These are phyloP conservation scores for Dicorynia guianensis DNA, from an alignment of 306 rosid genomes.

Conservation along the genomic window DNA sequence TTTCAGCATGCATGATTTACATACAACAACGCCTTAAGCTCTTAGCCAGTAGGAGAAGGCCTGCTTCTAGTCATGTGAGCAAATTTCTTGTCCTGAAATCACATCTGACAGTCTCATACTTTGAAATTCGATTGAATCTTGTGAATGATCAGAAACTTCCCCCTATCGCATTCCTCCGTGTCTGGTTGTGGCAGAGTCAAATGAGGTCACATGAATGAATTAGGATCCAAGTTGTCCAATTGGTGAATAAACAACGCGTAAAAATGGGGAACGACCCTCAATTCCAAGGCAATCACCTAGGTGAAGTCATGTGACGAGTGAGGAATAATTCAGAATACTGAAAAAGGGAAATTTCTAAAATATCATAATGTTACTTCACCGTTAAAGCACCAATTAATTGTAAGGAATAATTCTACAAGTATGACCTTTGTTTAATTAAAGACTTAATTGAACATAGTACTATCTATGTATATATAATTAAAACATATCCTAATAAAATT, in stretches of 20 bases:
- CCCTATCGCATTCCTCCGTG: conserved; percentile 1
- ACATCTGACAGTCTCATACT: conserved; percentile 5
- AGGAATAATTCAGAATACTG: not conserved
- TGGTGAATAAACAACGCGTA: not conserved
- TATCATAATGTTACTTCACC: no score
- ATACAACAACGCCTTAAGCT: not conserved
- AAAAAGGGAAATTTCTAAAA: no score
- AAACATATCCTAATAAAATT: no score
- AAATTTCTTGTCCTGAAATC: not conserved
- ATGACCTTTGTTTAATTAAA: no score
- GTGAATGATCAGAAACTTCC: conserved; percentile 32
- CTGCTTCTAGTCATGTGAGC: conserved; percentile 17
- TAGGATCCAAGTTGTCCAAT: not conserved
- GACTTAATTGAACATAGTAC: no score
- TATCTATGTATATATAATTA: no score
- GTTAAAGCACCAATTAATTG: no score
- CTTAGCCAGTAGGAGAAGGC: not conserved
- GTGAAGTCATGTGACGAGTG: not conserved
- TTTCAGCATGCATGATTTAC: conserved; percentile 2
- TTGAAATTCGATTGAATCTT: conserved; percentile 30
- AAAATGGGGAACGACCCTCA: not conserved
- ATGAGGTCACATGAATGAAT: conserved; percentile 37
- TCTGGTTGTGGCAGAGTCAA: conserved; percentile 35
- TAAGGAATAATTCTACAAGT: not conserved
- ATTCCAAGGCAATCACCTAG: not conserved